Conservation (phyloP, 1,284 basidiomycete genomes). For the Pisolithus thermaeus region DNA sequence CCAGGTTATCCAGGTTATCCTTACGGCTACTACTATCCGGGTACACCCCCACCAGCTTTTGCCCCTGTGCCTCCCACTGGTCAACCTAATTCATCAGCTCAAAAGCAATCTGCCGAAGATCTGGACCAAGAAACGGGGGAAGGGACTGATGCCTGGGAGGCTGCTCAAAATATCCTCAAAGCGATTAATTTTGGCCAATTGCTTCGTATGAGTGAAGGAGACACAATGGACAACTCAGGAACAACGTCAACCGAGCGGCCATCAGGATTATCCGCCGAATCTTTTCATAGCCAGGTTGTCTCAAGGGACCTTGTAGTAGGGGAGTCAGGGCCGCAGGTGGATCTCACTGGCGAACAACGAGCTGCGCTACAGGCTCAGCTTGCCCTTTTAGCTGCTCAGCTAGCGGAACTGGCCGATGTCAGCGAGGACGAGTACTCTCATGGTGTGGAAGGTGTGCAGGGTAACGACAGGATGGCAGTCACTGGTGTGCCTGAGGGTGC, state of each 20-base stretch:
- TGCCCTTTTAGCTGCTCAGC: slow-evolving; percentile 55
- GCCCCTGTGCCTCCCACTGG: slow-evolving; percentile 2
- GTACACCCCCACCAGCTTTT: slow-evolving; percentile 5
- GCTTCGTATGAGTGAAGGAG: slow-evolving; percentile 37
- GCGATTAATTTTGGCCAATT: slow-evolving; percentile 65
- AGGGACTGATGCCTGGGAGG: slow-evolving; percentile 60
- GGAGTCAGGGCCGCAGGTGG: slow-evolving; percentile 8
- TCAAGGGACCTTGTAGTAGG: slow-evolving; percentile 3
- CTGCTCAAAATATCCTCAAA: slow-evolving; percentile 69
- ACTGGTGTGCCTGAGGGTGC: neutral
- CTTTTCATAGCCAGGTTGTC: slow-evolving; percentile 3
- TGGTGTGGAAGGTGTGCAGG: slow-evolving; percentile 19
- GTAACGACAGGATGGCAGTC: neutral
- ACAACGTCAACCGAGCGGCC: slow-evolving; percentile 7
- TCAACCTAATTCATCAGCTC: neutral
- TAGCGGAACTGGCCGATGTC: slow-evolving; percentile 50
- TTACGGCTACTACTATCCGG: slow-evolving; percentile 23
- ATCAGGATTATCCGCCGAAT: neutral
- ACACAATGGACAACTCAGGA: slow-evolving; percentile 14
- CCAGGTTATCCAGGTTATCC: slow-evolving; percentile 23
- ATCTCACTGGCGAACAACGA: slow-evolving; percentile 35
- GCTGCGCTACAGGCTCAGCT: slow-evolving; percentile 60
- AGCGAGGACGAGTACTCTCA: slow-evolving; percentile 26
- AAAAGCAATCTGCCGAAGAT: slow-evolving; percentile 12
- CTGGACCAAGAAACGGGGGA: slow-evolving; percentile 35